Evolutionary conservation across 768 basidiomycete genomes (phyloP).

Genomic region (Suillus clintonianus): DNA sequence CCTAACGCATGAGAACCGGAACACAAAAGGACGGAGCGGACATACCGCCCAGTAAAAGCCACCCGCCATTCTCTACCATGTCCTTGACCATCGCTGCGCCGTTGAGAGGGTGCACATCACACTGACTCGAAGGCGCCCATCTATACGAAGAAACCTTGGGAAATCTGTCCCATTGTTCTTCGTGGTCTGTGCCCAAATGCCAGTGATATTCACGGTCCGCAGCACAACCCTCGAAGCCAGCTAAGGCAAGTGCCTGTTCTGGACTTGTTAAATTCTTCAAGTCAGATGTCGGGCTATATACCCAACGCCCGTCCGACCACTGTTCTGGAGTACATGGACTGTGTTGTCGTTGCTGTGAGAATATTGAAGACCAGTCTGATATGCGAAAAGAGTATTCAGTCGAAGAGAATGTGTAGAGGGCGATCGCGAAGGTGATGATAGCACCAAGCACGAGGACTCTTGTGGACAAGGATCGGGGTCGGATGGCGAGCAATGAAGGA

Average conservation of each 20-base stretch:
- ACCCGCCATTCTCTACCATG: constrained; percentile 69
- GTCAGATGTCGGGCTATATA: constrained; percentile 37
- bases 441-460: constrained; percentile 27
- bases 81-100: constrained; percentile 50
- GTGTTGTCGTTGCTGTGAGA: constrained; percentile 25
- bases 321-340: constrained; percentile 35
- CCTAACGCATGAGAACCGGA: background rate
- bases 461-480: constrained; percentile 22
- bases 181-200: constrained; percentile 60
- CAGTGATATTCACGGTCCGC: constrained; percentile 61
- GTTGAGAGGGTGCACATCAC: constrained; percentile 44
- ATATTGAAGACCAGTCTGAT: constrained; percentile 24
- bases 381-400: constrained; percentile 15
- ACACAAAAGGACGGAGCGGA: background rate
- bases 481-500: constrained; percentile 12
- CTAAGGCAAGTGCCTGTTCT: constrained; percentile 50
- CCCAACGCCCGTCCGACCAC: constrained; percentile 44
- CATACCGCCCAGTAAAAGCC: constrained; percentile 66
- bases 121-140: constrained; percentile 52
- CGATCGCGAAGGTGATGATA: constrained; percentile 25
- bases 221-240: constrained; percentile 65
- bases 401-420: constrained; percentile 31
- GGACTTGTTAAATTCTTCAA: constrained; percentile 35
- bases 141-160: constrained; percentile 52
- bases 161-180: constrained; percentile 51